A percentile compares a stretch with the other conserved stretches of the same genome.
Conservation (phyloP, 352 stramenopile genomes). For the Pythium phragmiticola region DNA sequence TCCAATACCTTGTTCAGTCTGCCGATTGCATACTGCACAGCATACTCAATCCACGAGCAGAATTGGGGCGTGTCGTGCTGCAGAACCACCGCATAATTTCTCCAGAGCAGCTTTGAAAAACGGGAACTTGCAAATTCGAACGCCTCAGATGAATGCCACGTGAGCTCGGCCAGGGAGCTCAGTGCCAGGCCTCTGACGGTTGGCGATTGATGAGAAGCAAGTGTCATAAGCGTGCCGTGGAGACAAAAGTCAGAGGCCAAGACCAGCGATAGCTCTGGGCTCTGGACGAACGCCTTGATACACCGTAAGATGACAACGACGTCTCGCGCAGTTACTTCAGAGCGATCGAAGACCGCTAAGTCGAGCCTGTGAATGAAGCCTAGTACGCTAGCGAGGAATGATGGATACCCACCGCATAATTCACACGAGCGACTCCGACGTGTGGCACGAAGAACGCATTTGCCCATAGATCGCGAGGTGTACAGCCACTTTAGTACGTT, state of each 20-base stretch:
- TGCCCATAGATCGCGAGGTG: slow-evolving; percentile 5
- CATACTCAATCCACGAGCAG: slow-evolving; percentile 23
- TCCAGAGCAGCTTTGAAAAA: slow-evolving; percentile 21
- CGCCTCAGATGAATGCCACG: slow-evolving; percentile 14
- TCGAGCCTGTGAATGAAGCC: slow-evolving; percentile 9
- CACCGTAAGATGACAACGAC: slow-evolving; percentile 6
- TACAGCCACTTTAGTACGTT: slow-evolving; percentile 32
- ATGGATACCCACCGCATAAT: slow-evolving; percentile 2
- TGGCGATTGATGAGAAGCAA: slow-evolving; percentile 14
- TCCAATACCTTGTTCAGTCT: not conserved
- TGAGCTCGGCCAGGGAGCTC: slow-evolving; percentile 15
- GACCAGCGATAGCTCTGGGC: not conserved
- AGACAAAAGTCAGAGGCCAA: slow-evolving; percentile 19
- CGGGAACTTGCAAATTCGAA: slow-evolving; percentile 21
- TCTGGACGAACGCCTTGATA: slow-evolving; percentile 6
- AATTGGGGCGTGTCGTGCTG: slow-evolving; percentile 2
- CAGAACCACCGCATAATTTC: slow-evolving; percentile 12
- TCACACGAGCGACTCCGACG: slow-evolving; percentile 6
- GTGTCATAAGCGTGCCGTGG: slow-evolving; percentile 14
- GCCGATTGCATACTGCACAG: not conserved
- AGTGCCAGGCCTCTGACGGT: slow-evolving; percentile 17
- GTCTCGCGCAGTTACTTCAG: not conserved
- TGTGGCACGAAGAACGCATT: not conserved
- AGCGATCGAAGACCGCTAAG: not conserved
- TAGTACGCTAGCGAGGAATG: slow-evolving; percentile 24